phyloP scores from a whole-genome alignment of 1,284 basidiomycete species.

The Dichomitus squalens region DNA sequence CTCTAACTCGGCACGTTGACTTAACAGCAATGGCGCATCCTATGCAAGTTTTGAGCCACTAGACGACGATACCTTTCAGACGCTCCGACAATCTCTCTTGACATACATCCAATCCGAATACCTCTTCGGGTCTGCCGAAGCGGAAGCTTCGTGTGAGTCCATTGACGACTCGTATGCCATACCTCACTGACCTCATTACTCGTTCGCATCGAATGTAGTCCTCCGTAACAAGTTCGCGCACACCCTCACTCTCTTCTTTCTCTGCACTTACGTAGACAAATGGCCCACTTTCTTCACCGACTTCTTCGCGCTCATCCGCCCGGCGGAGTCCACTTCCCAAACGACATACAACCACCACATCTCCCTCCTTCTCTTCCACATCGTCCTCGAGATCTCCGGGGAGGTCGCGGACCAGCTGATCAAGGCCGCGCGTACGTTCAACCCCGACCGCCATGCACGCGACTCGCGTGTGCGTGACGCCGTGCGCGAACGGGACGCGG shows the following conservation, averaged over 20 bases:
- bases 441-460: slow-evolving; percentile 67
- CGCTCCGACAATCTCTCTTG: slow-evolving; percentile 69
- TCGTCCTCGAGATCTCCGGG: slow-evolving; percentile 88
- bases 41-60: slow-evolving; percentile 64
- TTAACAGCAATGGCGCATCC: background rate
- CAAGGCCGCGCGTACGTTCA: slow-evolving; percentile 79
- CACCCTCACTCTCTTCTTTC: slow-evolving; percentile 93
- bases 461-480: slow-evolving; percentile 87
- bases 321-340: slow-evolving; percentile 54
- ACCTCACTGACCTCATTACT: slow-evolving; percentile 6
- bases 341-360: slow-evolving; percentile 77
- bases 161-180: background rate
- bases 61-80: slow-evolving; percentile 68
- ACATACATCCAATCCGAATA: slow-evolving; percentile 83
- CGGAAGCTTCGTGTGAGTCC: slow-evolving; percentile 69
- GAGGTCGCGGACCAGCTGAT: slow-evolving; percentile 93
- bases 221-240: slow-evolving; percentile 98
- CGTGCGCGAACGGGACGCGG: slow-evolving; percentile 89
- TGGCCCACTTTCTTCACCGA: slow-evolving; percentile 85
- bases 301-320: slow-evolving; percentile 75
- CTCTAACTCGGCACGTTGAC: background rate
- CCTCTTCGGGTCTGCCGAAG: slow-evolving; percentile 75
- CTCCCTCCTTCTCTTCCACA: slow-evolving; percentile 83
- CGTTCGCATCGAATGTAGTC: slow-evolving; percentile 45
- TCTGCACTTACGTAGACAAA: slow-evolving; percentile 84